A percentile compares a stretch with the other conserved stretches of the same genome.
These are phyloP conservation scores for Ophiocordyceps robertsii DNA, from an alignment of 2,329 filamentous ascomycete genomes.

Conservation along the genomic window DNA sequence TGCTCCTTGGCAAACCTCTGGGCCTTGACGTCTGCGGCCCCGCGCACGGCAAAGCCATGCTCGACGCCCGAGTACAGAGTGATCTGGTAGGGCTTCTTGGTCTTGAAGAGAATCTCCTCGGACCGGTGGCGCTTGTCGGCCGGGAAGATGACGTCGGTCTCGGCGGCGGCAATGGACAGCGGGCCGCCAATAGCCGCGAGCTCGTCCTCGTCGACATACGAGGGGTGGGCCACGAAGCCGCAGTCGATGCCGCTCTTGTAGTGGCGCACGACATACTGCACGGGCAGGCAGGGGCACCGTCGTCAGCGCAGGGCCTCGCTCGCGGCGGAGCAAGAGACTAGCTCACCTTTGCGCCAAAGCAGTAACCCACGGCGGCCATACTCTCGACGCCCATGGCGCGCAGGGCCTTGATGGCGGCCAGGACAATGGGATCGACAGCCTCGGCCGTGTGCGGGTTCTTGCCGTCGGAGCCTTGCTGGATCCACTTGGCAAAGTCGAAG, in stretches of 20 bases:
- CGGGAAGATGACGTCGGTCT: conserved; percentile 47
- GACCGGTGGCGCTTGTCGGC: conserved; percentile 38
- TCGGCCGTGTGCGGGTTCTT: conserved; percentile 28
- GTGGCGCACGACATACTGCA: conserved; percentile 54
- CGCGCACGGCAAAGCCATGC: conserved; percentile 65
- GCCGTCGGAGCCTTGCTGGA: conserved; percentile 28
- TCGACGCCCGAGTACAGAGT: conserved; percentile 53
- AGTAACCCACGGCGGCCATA: conserved; percentile 48
- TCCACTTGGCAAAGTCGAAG: conserved; percentile 19
- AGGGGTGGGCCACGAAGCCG: conserved; percentile 53
- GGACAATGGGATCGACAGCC: conserved; percentile 18
- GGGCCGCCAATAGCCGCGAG: conserved; percentile 42
- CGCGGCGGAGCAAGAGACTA: neutral
- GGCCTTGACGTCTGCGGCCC: conserved; percentile 35
- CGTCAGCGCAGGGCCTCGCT: neutral
- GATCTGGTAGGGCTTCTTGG: conserved; percentile 49
- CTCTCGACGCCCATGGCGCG: conserved; percentile 35
- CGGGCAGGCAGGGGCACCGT: no score
- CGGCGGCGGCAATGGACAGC: conserved; percentile 48
- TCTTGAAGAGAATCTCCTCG: conserved; percentile 43
- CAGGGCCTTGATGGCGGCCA: conserved; percentile 37
- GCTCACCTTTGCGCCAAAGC: conserved; percentile 48
- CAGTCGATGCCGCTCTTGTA: conserved; percentile 40
- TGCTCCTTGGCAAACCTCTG: conserved; percentile 63
- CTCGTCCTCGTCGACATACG: conserved; percentile 45